phyloP scores from a whole-genome alignment of 2,329 filamentous ascomycete species.

The Didymella segeticola region DNA sequence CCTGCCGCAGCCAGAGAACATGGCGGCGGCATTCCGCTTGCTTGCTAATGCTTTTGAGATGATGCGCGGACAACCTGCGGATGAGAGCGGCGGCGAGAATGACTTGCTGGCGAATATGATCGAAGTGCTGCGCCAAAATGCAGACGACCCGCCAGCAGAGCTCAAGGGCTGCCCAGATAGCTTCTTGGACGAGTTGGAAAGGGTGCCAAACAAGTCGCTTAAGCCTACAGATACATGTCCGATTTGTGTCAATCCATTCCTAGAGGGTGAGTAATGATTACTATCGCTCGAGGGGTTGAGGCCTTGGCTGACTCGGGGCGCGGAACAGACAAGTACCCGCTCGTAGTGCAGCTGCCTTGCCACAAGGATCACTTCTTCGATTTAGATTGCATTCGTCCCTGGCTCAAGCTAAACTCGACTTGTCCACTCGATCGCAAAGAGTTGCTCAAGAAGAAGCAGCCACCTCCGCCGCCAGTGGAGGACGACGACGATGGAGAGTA shows the following conservation, averaged over 20 bases:
- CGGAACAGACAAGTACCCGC: slow-evolving; percentile 61
- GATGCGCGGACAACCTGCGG: slow-evolving; percentile 57
- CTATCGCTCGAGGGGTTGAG: not conserved
- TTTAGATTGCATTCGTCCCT: slow-evolving; percentile 69
- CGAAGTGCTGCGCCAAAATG: slow-evolving; percentile 59
- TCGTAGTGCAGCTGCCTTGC: slow-evolving; percentile 68
- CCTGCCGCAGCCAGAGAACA: slow-evolving; percentile 65
- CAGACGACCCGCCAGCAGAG: slow-evolving; percentile 65
- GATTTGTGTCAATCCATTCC: slow-evolving; percentile 66
- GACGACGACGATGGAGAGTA: slow-evolving; percentile 61
- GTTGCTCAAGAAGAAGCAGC: slow-evolving; percentile 61
- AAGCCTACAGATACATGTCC: slow-evolving; percentile 62
- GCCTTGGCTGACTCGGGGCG: slow-evolving; percentile 25
- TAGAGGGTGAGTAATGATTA: slow-evolving; percentile 57
- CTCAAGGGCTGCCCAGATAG: slow-evolving; percentile 67
- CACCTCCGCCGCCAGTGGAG: slow-evolving; percentile 53
- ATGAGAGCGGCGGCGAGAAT: slow-evolving; percentile 35
- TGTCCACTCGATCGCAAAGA: slow-evolving; percentile 68
- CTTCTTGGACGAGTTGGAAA: slow-evolving; percentile 66
- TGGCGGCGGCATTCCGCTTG: slow-evolving; percentile 65
- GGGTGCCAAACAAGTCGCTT: slow-evolving; percentile 63
- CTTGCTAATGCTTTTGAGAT: slow-evolving; percentile 67
- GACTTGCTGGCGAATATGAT: slow-evolving; percentile 64
- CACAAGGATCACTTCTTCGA: slow-evolving; percentile 69
- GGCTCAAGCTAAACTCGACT: slow-evolving; percentile 68